Evolutionary conservation across 495 filamentous ascomycete genomes (phyloP).

Genomic region (Penicillium daleae): DNA sequence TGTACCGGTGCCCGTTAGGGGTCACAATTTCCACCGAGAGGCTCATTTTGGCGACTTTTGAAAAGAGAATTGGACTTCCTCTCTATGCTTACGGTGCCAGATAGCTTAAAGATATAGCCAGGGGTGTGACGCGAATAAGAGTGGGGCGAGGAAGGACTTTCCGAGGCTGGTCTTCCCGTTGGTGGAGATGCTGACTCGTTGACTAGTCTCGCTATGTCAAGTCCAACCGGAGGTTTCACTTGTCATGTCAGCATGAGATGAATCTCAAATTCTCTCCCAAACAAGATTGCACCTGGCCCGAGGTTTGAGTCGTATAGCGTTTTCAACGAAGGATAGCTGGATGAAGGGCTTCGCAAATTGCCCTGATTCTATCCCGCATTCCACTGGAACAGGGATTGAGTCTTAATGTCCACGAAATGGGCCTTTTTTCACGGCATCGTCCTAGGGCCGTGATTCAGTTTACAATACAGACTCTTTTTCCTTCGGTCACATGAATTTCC

Average conservation of each 20-base stretch:
- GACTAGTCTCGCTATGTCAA: slow-evolving; percentile 8
- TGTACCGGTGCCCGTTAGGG: slow-evolving; percentile 84
- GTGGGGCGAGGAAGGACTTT: slow-evolving; percentile 9
- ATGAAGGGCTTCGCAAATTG: too few species aligned
- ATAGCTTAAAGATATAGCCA: background rate
- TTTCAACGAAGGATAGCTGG: too few species aligned
- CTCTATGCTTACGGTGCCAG: background rate
- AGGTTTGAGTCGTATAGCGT: background rate
- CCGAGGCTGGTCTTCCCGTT: background rate
- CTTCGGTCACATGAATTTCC: too few species aligned
- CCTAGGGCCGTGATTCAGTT: too few species aligned
- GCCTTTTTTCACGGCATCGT: too few species aligned
- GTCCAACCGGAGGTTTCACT: background rate
- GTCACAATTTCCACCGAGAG: slow-evolving; percentile 69
- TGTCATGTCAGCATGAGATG: background rate
- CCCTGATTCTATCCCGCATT: too few species aligned
- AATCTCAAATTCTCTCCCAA: too few species aligned
- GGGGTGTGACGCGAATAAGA: background rate
- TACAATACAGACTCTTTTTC: too few species aligned
- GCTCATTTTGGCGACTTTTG: slow-evolving; percentile 2
- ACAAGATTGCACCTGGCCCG: background rate
- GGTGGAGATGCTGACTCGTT: too few species aligned
- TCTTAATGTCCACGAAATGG: too few species aligned
- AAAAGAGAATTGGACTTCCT: background rate
- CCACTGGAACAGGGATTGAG: too few species aligned